These are phyloP conservation scores for Saccharomycopsis schoenii DNA, from an alignment of 805 yeast genomes.

Conservation along the genomic window DNA sequence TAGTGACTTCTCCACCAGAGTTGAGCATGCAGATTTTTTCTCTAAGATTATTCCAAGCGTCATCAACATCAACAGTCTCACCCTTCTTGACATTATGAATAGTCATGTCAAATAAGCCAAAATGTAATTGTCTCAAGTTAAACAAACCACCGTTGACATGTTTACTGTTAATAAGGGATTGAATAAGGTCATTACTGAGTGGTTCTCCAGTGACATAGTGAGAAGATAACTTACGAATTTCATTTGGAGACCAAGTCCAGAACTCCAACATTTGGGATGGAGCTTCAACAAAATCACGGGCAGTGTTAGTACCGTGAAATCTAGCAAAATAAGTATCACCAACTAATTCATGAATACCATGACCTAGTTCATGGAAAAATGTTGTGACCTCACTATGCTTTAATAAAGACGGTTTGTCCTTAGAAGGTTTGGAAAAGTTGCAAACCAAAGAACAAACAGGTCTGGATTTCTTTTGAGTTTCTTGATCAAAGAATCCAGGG, in stretches of 20 bases:
- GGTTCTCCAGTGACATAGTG: constrained; percentile 57
- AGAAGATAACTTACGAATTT: constrained; percentile 47
- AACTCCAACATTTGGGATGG: constrained; percentile 86
- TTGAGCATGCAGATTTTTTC: constrained; percentile 50
- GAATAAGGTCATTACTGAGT: constrained; percentile 47
- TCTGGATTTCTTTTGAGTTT: constrained; percentile 36
- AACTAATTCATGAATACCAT: constrained; percentile 72
- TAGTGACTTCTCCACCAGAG: constrained; percentile 44
- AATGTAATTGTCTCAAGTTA: constrained; percentile 67
- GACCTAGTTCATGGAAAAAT: constrained; percentile 85
- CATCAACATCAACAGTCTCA: constrained; percentile 15
- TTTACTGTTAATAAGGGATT: constrained; percentile 51
- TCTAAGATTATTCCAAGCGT: constrained; percentile 54
- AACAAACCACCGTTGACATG: constrained; percentile 69
- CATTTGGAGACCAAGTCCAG: constrained; percentile 72
- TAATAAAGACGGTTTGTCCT: constrained; percentile 15
- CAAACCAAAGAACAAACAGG: constrained; percentile 78
- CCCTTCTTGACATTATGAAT: constrained; percentile 49
- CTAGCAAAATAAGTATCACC: constrained; percentile 55
- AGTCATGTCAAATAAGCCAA: constrained; percentile 67
- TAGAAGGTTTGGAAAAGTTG: constrained; percentile 63
- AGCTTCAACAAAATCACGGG: constrained; percentile 84
- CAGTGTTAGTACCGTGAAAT: constrained; percentile 69
- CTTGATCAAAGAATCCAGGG: constrained; percentile 43
- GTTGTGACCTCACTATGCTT: constrained; percentile 65